Conservation (phyloP, 108 stramenopile genomes). For the Thalassiosira profunda region DNA sequence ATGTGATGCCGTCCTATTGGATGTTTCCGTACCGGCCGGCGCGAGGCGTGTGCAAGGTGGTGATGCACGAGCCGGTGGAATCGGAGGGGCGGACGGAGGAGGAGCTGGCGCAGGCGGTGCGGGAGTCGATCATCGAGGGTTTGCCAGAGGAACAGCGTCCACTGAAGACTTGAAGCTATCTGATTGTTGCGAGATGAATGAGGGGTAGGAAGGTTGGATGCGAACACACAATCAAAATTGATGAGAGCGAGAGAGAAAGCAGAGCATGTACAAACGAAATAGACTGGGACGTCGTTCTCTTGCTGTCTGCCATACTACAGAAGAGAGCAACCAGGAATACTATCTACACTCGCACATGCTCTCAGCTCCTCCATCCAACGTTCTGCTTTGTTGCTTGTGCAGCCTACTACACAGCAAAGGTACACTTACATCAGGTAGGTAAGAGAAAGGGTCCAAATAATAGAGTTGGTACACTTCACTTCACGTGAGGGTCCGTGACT, state of each 20-base stretch:
- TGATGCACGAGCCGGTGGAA: conserved; percentile 84
- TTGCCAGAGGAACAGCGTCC: conserved; percentile 79
- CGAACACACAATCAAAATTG: not conserved
- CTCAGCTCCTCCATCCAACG: too few relatives aligned
- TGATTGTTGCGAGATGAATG: not conserved
- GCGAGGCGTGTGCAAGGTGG: conserved; percentile 52
- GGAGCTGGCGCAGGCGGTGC: conserved; percentile 74
- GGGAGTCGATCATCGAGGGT: conserved; percentile 73
- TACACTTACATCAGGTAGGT: too few relatives aligned
- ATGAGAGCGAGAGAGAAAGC: not conserved
- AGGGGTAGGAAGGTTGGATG: not conserved
- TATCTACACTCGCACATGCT: too few relatives aligned
- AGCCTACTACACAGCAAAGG: too few relatives aligned
- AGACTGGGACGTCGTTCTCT: too few relatives aligned
- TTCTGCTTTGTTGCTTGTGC: too few relatives aligned
- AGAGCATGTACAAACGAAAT: not conserved
- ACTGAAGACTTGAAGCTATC: not conserved
- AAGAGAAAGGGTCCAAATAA: too few relatives aligned
- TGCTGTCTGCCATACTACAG: too few relatives aligned
- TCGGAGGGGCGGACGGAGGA: conserved; percentile 82
- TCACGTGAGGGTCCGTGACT: too few relatives aligned
- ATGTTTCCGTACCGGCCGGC: conserved; percentile 80
- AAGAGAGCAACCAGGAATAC: too few relatives aligned
- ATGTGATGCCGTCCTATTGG: conserved; percentile 78
- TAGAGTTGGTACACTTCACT: too few relatives aligned